These are phyloP conservation scores for Cyberlindnera amylophila DNA, from an alignment of 805 yeast species.

Conservation along the genomic window DNA sequence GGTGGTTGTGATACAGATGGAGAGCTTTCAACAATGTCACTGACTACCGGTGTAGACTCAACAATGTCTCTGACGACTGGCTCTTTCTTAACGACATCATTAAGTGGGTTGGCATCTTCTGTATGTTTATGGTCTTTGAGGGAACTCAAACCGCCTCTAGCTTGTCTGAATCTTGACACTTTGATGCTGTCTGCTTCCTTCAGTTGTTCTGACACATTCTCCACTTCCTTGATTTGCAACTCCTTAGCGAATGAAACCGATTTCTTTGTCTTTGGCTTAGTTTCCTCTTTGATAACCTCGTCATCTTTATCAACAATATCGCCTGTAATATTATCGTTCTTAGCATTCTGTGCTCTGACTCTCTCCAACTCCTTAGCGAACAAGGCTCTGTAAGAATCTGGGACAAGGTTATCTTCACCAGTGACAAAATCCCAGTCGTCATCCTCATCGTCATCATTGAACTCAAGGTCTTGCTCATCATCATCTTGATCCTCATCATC, in stretches of 20 bases:
- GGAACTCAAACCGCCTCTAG: slow-evolving; percentile 1
- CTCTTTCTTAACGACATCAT: slow-evolving; percentile 9
- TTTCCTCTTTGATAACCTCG: not conserved
- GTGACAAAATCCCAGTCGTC: slow-evolving; percentile 20
- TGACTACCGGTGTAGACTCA: not conserved
- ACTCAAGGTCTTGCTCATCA: slow-evolving; percentile 21
- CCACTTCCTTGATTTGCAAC: slow-evolving; percentile 57
- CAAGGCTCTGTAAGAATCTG: slow-evolving; percentile 19
- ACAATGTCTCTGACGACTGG: not conserved
- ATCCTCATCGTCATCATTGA: slow-evolving; percentile 27
- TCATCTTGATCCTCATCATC: slow-evolving; percentile 30
- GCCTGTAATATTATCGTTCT: not conserved
- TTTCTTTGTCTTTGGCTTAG: slow-evolving; percentile 30
- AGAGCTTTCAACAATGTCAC: slow-evolving; percentile 9
- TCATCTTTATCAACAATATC: not conserved
- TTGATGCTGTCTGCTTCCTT: slow-evolving; percentile 26
- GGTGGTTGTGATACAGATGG: slow-evolving; percentile 12
- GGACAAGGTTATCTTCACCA: slow-evolving; percentile 16
- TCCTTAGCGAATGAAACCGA: slow-evolving; percentile 50
- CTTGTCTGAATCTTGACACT: slow-evolving; percentile 23
- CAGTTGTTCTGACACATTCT: slow-evolving; percentile 48
- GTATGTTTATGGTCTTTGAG: no score
- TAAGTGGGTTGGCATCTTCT: slow-evolving; percentile 1
- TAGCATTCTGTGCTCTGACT: slow-evolving; percentile 15
- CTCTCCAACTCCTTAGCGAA: slow-evolving; percentile 23